phyloP scores from a whole-genome alignment of 345 rosid species.

The Physaria fendleri region DNA sequence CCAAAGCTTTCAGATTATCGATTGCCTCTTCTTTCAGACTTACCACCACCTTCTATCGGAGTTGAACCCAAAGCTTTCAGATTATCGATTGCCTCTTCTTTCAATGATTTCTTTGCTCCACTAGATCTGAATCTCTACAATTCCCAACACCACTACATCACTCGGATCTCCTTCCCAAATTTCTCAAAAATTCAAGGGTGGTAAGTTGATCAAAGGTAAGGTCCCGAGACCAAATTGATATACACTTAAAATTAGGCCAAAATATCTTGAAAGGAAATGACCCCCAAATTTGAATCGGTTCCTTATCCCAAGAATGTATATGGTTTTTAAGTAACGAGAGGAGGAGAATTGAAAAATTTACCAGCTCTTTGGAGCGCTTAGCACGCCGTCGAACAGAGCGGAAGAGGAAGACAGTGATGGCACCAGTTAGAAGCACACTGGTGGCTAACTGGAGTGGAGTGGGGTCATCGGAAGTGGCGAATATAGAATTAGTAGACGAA shows the following conservation, averaged over 20 bases:
- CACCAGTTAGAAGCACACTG: slow-evolving; percentile 79
- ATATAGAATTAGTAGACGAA: slow-evolving; percentile 42
- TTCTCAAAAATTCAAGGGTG: neutral
- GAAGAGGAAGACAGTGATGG: slow-evolving; percentile 76
- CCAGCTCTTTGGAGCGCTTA: slow-evolving; percentile 73
- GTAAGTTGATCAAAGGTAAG: neutral
- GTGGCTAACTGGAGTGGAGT: slow-evolving; percentile 68
- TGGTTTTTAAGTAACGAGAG: neutral
- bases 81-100: slow-evolving; percentile 71
- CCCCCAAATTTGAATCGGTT: neutral
- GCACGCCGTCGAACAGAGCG: slow-evolving; percentile 83
- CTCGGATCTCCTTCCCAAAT: neutral
- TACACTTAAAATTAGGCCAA: no score
- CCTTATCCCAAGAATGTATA: neutral
- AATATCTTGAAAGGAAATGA: no score
- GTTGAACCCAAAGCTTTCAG: slow-evolving; percentile 57
- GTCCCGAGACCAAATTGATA: no score
- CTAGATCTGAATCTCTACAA: slow-evolving; percentile 68
- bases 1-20: slow-evolving; percentile 59
- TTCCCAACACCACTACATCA: neutral
- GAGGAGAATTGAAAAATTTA: slow-evolving; percentile 7
- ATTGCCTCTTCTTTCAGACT: slow-evolving; percentile 55
- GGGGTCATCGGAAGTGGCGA: slow-evolving; percentile 75
- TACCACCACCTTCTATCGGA: slow-evolving; percentile 44
- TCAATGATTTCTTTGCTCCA: slow-evolving; percentile 59